Conservation (phyloP, 2,329 filamentous ascomycete species). For the Dactylellina drechsleri region DNA sequence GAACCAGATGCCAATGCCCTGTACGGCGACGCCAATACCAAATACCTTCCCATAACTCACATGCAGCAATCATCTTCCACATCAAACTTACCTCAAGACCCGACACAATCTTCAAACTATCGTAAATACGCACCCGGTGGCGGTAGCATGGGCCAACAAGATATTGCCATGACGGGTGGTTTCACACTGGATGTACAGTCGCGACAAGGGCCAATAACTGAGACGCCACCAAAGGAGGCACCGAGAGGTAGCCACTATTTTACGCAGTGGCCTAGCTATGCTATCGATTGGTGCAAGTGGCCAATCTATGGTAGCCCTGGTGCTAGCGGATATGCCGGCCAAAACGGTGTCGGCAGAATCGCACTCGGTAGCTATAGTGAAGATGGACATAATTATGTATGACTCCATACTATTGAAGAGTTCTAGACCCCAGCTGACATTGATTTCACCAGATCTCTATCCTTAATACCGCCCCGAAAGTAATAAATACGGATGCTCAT, state of each 20-base stretch:
- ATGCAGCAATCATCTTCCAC: slow-evolving; percentile 40
- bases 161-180: slow-evolving; percentile 39
- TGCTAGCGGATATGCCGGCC: slow-evolving; percentile 57
- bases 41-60: slow-evolving; percentile 50
- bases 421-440: not conserved
- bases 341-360: slow-evolving; percentile 82
- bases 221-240: slow-evolving; percentile 44
- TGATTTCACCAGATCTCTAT: slow-evolving; percentile 60
- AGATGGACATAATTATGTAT: slow-evolving; percentile 96
- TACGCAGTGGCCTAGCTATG: slow-evolving; percentile 88
- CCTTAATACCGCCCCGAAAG: slow-evolving; percentile 41
- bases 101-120: slow-evolving; percentile 29
- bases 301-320: slow-evolving; percentile 73
- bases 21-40: slow-evolving; percentile 45
- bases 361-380: slow-evolving; percentile 96
- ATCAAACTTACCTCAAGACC: slow-evolving; percentile 34
- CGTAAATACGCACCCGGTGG: slow-evolving; percentile 49
- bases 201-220: slow-evolving; percentile 38
- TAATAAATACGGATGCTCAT: slow-evolving; percentile 47
- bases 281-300: slow-evolving; percentile 99
- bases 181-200: slow-evolving; percentile 47
- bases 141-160: slow-evolving; percentile 45
- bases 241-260: slow-evolving; percentile 45
- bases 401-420: slow-evolving; percentile 58
- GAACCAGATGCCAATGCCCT: slow-evolving; percentile 50